Evolutionary conservation across 352 stramenopile genomes (phyloP).

Genomic region (Peronosclerospora sorghi): DNA sequence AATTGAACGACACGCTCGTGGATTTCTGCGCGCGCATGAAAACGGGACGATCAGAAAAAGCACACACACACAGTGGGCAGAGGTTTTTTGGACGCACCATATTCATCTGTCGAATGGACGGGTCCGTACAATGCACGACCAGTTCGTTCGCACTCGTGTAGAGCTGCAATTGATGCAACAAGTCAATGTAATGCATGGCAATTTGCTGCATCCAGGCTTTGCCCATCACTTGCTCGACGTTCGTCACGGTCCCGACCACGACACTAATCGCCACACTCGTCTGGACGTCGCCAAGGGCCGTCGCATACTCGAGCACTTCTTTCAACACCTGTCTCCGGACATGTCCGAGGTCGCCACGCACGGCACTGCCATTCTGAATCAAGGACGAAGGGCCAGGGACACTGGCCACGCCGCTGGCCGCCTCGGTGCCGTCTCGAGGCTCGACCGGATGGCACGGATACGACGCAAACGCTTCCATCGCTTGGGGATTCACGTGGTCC

Average conservation of each 20-base stretch:
- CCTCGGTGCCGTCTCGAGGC: conserved; percentile 14
- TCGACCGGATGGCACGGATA: conserved; percentile 60
- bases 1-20: conserved; percentile 82
- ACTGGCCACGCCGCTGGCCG: conserved; percentile 18
- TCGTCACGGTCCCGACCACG: conserved; percentile 58
- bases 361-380: conserved; percentile 66
- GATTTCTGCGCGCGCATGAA: conserved; percentile 45
- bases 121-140: conserved; percentile 73
- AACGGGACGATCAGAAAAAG: not conserved
- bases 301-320: conserved; percentile 82
- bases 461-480: conserved; percentile 78
- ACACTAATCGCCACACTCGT: conserved; percentile 69
- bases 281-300: conserved; percentile 78
- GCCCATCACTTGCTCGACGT: conserved; percentile 72
- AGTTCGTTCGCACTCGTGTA: conserved; percentile 82
- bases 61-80: not conserved
- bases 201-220: conserved; percentile 84
- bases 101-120: conserved; percentile 86
- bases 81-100: too few species aligned
- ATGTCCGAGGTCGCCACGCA: conserved; percentile 61
- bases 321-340: conserved; percentile 71
- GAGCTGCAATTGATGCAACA: conserved; percentile 80
- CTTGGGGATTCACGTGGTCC: conserved; percentile 78
- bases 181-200: conserved; percentile 86
- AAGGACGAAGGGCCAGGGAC: conserved; percentile 34